phyloP scores from a whole-genome alignment of 2,329 filamentous ascomycete species.

The Pseudogymnoascus sp. region DNA sequence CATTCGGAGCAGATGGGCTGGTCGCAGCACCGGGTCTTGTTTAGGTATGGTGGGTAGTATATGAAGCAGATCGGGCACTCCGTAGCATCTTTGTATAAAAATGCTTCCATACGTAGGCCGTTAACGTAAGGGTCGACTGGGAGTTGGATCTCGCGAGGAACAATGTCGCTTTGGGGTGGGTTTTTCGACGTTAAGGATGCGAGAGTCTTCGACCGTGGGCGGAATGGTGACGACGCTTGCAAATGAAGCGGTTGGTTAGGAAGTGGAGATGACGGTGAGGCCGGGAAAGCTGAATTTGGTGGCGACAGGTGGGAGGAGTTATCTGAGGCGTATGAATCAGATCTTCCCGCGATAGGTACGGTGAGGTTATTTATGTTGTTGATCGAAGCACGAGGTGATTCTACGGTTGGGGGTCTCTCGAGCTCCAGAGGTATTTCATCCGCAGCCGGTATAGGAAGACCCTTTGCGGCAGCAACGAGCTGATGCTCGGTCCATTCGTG shows the following conservation, averaged over 20 bases:
- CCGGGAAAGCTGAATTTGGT: conserved; percentile 55
- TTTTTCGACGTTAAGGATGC: conserved; percentile 75
- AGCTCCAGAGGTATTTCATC: conserved; percentile 74
- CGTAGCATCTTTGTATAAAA: conserved; percentile 79
- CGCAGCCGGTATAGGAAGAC: conserved; percentile 72
- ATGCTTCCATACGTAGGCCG: conserved; percentile 87
- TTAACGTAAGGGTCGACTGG: conserved; percentile 83
- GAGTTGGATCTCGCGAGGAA: conserved; percentile 69
- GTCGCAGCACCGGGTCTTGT: conserved; percentile 89
- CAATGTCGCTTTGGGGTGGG: conserved; percentile 62
- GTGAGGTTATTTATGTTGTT: conserved; percentile 64
- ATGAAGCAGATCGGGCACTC: conserved; percentile 97
- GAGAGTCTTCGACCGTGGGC: conserved; percentile 80
- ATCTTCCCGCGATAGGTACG: conserved; percentile 70
- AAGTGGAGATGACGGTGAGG: conserved; percentile 47
- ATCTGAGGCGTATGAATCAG: conserved; percentile 74
- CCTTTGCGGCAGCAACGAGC: conserved; percentile 82
- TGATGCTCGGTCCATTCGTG: conserved; percentile 91
- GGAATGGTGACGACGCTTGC: conserved; percentile 53
- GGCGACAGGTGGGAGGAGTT: conserved; percentile 48
- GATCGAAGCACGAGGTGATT: conserved; percentile 45
- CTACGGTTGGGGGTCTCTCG: conserved; percentile 38
- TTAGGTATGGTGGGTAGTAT: conserved; percentile 89
- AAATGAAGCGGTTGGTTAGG: conserved; percentile 39
- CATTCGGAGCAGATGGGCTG: conserved; percentile 97